phyloP scores from a whole-genome alignment of 2,329 filamentous ascomycete species.

The Monilinia vaccinii-corymbosi region DNA sequence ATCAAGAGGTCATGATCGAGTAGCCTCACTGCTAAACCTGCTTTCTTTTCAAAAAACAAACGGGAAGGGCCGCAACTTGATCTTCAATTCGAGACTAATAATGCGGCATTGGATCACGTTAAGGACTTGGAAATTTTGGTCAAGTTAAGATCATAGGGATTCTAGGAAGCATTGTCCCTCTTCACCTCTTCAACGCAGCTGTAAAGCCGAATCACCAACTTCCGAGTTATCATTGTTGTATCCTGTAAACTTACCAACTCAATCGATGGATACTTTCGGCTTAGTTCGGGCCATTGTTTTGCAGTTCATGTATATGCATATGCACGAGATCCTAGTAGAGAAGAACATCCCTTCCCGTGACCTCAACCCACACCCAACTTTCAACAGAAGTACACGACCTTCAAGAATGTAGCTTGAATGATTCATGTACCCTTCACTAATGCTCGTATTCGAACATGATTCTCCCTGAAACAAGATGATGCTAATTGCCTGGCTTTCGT shows the following conservation, averaged over 20 bases:
- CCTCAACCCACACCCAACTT: not conserved
- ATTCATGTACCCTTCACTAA: not conserved
- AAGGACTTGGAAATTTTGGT: not conserved
- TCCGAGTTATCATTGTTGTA: not conserved
- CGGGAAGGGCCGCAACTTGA: not conserved
- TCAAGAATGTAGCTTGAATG: too few species aligned
- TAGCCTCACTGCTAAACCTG: not conserved
- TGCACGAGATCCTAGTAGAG: not conserved
- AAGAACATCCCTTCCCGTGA: not conserved
- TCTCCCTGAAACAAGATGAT: too few species aligned
- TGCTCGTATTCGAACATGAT: too few species aligned
- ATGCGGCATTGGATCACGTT: not conserved
- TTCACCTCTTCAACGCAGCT: not conserved
- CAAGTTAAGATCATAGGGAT: not conserved
- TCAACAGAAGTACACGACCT: not conserved
- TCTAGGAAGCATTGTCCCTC: not conserved
- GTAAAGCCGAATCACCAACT: not conserved
- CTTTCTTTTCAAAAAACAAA: not conserved
- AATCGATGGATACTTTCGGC: not conserved
- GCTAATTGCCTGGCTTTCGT: too few species aligned
- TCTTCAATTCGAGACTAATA: not conserved
- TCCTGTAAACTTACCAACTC: not conserved
- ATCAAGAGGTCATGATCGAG: not conserved
- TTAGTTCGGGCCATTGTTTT: not conserved
- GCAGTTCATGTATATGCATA: not conserved